A percentile compares a stretch with the other conserved stretches of the same genome.
Conservation (phyloP, 148 eudicot species). For the Dianthus caryophyllus region DNA sequence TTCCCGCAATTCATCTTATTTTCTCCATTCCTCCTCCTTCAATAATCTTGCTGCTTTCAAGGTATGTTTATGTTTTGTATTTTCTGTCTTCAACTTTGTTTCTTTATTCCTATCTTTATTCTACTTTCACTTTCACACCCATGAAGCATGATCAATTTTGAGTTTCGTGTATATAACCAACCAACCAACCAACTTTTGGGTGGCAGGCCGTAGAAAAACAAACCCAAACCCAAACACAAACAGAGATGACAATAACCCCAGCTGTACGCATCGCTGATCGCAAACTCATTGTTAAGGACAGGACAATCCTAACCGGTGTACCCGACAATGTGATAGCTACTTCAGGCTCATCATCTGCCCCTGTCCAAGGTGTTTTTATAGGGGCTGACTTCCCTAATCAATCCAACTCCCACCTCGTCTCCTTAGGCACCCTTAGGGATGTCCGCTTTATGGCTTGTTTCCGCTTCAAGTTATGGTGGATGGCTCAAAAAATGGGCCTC, state of each 20-base stretch:
- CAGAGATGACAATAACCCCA: constrained; percentile 60
- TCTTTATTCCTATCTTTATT: background rate
- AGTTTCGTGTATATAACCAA: no score
- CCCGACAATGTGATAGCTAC: constrained; percentile 54
- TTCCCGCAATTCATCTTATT: background rate
- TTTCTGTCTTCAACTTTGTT: background rate
- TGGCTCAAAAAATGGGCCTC: constrained; percentile 81
- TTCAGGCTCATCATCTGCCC: constrained; percentile 47
- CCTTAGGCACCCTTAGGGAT: constrained; percentile 51
- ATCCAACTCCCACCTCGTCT: constrained; percentile 44
- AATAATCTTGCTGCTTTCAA: constrained; percentile 14
- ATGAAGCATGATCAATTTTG: no score
- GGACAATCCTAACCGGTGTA: constrained; percentile 53
- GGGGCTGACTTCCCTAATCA: constrained; percentile 48
- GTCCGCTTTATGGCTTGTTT: constrained; percentile 69
- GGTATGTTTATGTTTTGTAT: background rate
- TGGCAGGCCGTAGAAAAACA: constrained; percentile 32
- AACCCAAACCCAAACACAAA: constrained; percentile 32
- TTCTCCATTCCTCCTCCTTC: background rate
- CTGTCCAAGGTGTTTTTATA: constrained; percentile 57
- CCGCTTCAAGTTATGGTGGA: constrained; percentile 88
- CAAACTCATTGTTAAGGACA: constrained; percentile 50
- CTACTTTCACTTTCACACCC: background rate
- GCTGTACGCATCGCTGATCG: constrained; percentile 46
- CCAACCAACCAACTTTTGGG: no score